A percentile compares a stretch with the other conserved stretches of the same genome.
Evolutionary conservation across 768 basidiomycete genomes (phyloP).

Genomic region (Panaeolus papilionaceus): DNA sequence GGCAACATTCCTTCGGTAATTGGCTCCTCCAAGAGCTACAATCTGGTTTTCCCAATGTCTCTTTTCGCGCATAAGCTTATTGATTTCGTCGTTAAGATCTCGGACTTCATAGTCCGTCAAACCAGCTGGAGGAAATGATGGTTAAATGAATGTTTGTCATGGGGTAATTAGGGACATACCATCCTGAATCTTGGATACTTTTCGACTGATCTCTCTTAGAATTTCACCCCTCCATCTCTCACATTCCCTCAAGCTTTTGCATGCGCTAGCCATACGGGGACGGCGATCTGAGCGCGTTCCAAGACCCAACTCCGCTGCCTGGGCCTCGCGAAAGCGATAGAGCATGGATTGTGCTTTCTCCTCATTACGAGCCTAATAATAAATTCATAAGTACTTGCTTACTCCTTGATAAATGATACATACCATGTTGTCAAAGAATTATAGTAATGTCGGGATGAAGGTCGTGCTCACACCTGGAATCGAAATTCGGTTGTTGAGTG

Average conservation of each 20-base stretch:
- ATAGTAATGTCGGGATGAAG: constrained; percentile 4
- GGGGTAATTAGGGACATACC: constrained; percentile 49
- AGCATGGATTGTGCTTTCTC: constrained; percentile 97
- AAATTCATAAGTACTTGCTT: constrained; percentile 19
- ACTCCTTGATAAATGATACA: background rate
- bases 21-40: constrained; percentile 93
- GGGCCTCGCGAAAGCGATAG: constrained; percentile 95
- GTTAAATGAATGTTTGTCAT: constrained; percentile 8
- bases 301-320: constrained; percentile 94
- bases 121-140: constrained; percentile 61
- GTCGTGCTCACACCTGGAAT: background rate
- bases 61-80: constrained; percentile 94
- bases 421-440: background rate
- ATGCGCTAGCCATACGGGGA: constrained; percentile 90
- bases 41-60: constrained; percentile 99
- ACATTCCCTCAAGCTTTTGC: constrained; percentile 91
- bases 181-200: constrained; percentile 98
- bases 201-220: constrained; percentile 90
- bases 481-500: constrained; percentile 2
- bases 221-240: constrained; percentile 98
- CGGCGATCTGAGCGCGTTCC: constrained; percentile 84
- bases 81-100: constrained; percentile 97
- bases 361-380: constrained; percentile 88
- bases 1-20: constrained; percentile 91
- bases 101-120: constrained; percentile 95